These are phyloP conservation scores for Torulaspora maleeae DNA, from an alignment of 805 yeast species.

Conservation along the genomic window DNA sequence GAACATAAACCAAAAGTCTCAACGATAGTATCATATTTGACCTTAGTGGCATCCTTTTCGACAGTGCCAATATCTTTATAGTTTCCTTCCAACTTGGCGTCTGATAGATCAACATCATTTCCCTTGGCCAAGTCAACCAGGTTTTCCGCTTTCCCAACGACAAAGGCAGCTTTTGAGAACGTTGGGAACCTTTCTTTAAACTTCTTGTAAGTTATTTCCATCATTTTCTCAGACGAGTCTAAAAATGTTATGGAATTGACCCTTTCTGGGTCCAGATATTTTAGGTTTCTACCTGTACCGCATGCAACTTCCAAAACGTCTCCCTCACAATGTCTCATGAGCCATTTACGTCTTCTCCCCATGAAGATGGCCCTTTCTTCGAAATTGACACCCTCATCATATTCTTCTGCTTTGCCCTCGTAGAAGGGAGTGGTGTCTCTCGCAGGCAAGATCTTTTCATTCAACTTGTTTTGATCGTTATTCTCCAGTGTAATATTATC, in stretches of 20 bases:
- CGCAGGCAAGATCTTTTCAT: constrained; percentile 52
- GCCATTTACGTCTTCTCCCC: constrained; percentile 67
- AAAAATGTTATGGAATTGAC: constrained; percentile 75
- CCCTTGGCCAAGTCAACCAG: constrained; percentile 51
- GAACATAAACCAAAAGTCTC: constrained; percentile 97
- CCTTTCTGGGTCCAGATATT: constrained; percentile 56
- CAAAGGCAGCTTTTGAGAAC: constrained; percentile 73
- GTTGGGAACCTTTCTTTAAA: constrained; percentile 64
- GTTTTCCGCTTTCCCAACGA: constrained; percentile 86
- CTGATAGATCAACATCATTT: constrained; percentile 19
- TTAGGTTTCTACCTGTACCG: constrained; percentile 92
- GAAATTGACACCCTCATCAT: constrained; percentile 71
- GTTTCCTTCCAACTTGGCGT: constrained; percentile 11
- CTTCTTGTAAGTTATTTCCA: constrained; percentile 70
- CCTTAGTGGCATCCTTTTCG: constrained; percentile 24
- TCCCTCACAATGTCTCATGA: constrained; percentile 73
- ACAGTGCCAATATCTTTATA: constrained; percentile 21
- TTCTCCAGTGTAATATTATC: constrained; percentile 32
- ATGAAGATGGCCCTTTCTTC: constrained; percentile 44
- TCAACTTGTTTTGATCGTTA: constrained; percentile 33
- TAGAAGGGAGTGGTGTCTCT: constrained; percentile 79
- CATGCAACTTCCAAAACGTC: constrained; percentile 93
- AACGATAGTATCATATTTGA: constrained; percentile 83
- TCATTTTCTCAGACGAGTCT: constrained; percentile 83
- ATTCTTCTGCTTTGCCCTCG: constrained; percentile 70